These are phyloP conservation scores for Adansonia madagascariensis DNA, from an alignment of 441 rosid species.

Conservation along the genomic window DNA sequence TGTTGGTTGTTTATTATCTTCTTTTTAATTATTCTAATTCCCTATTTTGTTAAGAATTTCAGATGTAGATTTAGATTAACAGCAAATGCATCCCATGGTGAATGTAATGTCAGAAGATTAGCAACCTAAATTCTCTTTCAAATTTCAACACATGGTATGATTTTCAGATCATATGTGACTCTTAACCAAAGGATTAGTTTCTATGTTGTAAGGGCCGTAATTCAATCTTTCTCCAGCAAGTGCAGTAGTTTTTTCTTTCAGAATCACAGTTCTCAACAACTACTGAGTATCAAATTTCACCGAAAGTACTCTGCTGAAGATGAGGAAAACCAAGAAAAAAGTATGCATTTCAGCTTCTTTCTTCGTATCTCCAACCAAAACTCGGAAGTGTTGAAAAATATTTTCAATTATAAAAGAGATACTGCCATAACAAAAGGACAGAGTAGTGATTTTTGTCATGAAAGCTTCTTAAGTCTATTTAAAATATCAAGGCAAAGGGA, in stretches of 20 bases:
- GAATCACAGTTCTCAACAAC: background rate
- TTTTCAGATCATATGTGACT: background rate
- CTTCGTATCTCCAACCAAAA: background rate
- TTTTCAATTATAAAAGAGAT: background rate
- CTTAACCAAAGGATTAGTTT: background rate
- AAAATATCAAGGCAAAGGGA: background rate
- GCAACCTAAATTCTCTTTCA: background rate
- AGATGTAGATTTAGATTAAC: background rate
- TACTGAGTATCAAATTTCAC: background rate
- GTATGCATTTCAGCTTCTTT: background rate
- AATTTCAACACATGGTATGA: background rate
- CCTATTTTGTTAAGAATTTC: background rate
- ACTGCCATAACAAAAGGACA: background rate
- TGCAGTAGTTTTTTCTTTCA: background rate
- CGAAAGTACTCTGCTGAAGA: background rate
- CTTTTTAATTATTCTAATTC: background rate
- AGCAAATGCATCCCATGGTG: background rate
- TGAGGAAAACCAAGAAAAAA: background rate
- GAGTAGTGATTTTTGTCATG: background rate
- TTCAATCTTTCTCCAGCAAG: background rate
- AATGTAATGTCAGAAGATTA: background rate
- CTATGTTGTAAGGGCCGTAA: background rate
- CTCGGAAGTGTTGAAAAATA: background rate
- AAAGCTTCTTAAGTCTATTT: background rate
- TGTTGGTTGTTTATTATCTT: background rate